Evolutionary conservation across 1,139 yeast genomes (phyloP).

Genomic region (Lodderomyces beijingensis): DNA sequence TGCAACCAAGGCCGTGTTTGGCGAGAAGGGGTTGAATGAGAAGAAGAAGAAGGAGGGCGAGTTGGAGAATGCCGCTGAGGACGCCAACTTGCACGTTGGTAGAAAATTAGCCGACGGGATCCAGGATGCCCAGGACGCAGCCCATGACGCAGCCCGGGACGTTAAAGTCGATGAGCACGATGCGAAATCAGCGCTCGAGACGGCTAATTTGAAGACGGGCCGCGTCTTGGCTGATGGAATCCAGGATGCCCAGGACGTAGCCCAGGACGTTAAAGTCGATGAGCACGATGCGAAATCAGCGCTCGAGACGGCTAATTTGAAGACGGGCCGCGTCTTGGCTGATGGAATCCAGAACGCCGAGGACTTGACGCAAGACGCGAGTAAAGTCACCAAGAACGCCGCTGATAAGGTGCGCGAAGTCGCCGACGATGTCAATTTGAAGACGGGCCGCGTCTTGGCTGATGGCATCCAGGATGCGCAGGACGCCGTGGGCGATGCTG

Average conservation of each 20-base stretch:
- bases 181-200: constrained; percentile 7
- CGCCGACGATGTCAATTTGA: constrained; percentile 3
- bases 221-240: constrained; percentile 26
- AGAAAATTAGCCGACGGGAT: constrained; percentile 7
- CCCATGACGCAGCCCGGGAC: constrained; percentile 4
- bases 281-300: constrained; percentile 13
- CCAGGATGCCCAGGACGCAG: constrained; percentile 8
- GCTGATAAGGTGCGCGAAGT: constrained; percentile 17
- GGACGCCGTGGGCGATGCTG: constrained; percentile 15
- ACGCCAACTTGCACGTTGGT: constrained; percentile 8
- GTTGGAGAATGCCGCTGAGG: constrained; percentile 6
- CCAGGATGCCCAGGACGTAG: constrained; percentile 19
- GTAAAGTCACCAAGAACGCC: constrained; percentile 19
- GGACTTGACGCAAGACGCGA: constrained; percentile 21
- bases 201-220: constrained; percentile 4
- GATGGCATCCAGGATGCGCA: constrained; percentile 24
- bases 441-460: constrained; percentile 19
- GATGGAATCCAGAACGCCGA: constrained; percentile 22
- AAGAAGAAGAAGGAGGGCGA: constrained; percentile 6
- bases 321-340: constrained; percentile 19
- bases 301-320: not conserved
- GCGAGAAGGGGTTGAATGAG: constrained; percentile 9
- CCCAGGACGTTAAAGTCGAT: constrained; percentile 15
- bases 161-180: constrained; percentile 20
- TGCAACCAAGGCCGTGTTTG: constrained; percentile 8